phyloP scores from a whole-genome alignment of 805 yeast species.

The Candida quercuum region DNA sequence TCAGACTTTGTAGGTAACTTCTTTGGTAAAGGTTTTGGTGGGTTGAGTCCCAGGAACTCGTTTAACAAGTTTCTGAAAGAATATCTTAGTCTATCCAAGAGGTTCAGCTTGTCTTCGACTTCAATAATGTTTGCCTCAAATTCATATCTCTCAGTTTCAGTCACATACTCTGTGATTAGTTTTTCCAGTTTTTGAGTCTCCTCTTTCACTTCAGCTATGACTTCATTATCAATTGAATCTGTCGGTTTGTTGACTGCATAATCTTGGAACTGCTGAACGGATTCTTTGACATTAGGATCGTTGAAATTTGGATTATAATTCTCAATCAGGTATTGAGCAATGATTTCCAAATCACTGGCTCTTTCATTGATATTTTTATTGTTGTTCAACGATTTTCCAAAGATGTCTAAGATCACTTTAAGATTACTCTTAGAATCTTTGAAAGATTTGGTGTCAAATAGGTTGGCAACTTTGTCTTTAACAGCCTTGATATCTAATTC shows the following conservation, averaged over 20 bases:
- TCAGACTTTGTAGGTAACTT: conserved; percentile 3
- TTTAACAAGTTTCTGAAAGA: conserved; percentile 9
- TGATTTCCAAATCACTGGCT: conserved; percentile 33
- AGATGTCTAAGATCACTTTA: conserved; percentile 5
- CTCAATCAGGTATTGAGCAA: conserved; percentile 39
- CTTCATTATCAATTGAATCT: not conserved
- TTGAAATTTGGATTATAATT: conserved; percentile 74
- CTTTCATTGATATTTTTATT: conserved; percentile 13
- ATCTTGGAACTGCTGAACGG: conserved; percentile 49
- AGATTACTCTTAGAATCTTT: not conserved
- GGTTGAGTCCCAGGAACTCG: conserved; percentile 18
- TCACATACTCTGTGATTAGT: not conserved
- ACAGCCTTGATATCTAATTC: not conserved
- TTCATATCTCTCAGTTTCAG: not conserved
- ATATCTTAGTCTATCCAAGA: conserved; percentile 9
- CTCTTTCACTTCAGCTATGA: not conserved
- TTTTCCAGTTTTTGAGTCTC: not conserved
- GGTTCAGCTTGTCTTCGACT: not conserved
- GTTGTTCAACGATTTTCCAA: conserved; percentile 6
- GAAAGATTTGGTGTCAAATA: not conserved
- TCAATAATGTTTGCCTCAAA: not conserved
- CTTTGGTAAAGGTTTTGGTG: conserved; percentile 11
- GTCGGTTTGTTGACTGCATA: conserved; percentile 23
- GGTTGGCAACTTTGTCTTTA: not conserved
- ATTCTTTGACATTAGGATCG: conserved; percentile 62